Conservation (phyloP, 2,329 filamentous ascomycete genomes). For the Coleophoma crateriformis region DNA sequence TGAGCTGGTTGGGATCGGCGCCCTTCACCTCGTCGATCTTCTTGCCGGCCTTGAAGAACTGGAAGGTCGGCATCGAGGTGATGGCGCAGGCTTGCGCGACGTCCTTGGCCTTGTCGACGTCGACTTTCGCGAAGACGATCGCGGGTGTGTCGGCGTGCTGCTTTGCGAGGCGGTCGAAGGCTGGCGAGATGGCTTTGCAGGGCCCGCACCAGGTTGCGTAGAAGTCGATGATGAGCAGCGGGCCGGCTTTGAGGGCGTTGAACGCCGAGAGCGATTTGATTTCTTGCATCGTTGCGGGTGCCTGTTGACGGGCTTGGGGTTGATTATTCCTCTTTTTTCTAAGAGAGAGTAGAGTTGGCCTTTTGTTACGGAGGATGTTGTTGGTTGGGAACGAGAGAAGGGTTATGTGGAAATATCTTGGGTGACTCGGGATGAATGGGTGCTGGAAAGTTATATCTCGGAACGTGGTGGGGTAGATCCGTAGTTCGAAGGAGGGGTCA, state of each 20-base stretch:
- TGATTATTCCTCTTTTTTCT: too few relatives aligned
- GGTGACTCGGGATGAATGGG: too few relatives aligned
- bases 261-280: slow-evolving; percentile 23
- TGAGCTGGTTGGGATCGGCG: slow-evolving; percentile 72
- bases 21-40: slow-evolving; percentile 73
- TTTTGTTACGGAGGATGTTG: too few relatives aligned
- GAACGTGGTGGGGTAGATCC: too few relatives aligned
- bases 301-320: too few relatives aligned
- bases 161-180: slow-evolving; percentile 74
- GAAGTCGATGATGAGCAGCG: slow-evolving; percentile 37
- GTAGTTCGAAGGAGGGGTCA: too few relatives aligned
- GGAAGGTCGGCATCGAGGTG: slow-evolving; percentile 87
- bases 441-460: too few relatives aligned
- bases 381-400: too few relatives aligned
- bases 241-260: slow-evolving; percentile 17
- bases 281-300: slow-evolving; percentile 16
- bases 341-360: too few relatives aligned
- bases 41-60: slow-evolving; percentile 74
- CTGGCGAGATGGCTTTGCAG: slow-evolving; percentile 85
- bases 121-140: slow-evolving; percentile 84
- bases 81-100: slow-evolving; percentile 73
- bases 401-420: too few relatives aligned
- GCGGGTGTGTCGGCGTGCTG: slow-evolving; percentile 72
- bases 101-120: slow-evolving; percentile 75
- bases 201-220: slow-evolving; percentile 92